Evolutionary conservation across 495 filamentous ascomycete genomes (phyloP).

Genomic region (Platismatia glauca): DNA sequence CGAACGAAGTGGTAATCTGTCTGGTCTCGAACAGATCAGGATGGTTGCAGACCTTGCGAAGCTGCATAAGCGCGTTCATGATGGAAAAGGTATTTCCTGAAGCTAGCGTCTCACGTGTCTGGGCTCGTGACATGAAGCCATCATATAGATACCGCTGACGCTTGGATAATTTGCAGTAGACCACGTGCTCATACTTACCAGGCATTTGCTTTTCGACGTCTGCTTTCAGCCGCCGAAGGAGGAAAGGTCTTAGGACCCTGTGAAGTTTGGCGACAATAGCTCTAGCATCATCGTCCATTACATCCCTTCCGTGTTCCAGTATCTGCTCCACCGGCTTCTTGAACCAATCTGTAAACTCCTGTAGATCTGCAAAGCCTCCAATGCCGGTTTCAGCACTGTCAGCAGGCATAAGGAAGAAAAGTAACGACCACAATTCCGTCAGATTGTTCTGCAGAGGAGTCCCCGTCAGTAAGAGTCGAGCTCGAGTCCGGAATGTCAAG

Average conservation of each 20-base stretch:
- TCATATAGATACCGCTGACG: slow-evolving; percentile 93
- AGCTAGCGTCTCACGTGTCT: slow-evolving; percentile 79
- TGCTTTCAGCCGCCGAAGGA: slow-evolving; percentile 85
- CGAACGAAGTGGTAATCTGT: slow-evolving; percentile 94
- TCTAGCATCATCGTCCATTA: slow-evolving; percentile 86
- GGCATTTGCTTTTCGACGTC: slow-evolving; percentile 99
- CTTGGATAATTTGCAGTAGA: slow-evolving; percentile 89
- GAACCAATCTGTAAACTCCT: slow-evolving; percentile 91
- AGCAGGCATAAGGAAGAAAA: slow-evolving; percentile 92
- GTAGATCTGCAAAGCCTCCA: slow-evolving; percentile 78
- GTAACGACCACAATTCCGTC: slow-evolving; percentile 90
- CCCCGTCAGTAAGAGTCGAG: slow-evolving; percentile 82
- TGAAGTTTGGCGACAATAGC: slow-evolving; percentile 85
- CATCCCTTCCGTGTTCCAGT: slow-evolving; percentile 83
- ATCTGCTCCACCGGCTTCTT: slow-evolving; percentile 89
- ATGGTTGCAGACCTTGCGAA: slow-evolving; percentile 97
- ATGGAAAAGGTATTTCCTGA: slow-evolving; percentile 96
- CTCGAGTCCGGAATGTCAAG: slow-evolving; percentile 79
- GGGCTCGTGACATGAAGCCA: slow-evolving; percentile 88
- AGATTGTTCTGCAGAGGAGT: slow-evolving; percentile 97
- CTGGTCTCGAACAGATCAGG: slow-evolving; percentile 97
- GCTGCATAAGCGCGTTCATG: slow-evolving; percentile 96
- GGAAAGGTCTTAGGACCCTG: slow-evolving; percentile 82
- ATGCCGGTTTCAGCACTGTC: slow-evolving; percentile 62
- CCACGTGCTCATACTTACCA: slow-evolving; percentile 91